Evolutionary conservation across 129 eudicot species (phyloP).

Genomic region (Artemisia annua): DNA sequence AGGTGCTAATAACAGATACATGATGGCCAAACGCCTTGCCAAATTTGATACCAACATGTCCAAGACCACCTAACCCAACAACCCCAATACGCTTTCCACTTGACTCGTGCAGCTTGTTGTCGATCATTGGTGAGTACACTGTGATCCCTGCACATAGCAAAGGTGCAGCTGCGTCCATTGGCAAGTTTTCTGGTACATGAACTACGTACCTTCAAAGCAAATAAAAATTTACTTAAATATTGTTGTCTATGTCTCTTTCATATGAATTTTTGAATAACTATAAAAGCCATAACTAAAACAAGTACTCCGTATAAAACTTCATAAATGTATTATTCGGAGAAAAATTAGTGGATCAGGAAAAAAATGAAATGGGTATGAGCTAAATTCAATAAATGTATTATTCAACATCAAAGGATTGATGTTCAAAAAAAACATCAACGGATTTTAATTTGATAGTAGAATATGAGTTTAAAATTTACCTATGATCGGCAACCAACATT

Average conservation of each 20-base stretch:
- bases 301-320: too few relatives aligned
- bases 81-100: conserved; percentile 60
- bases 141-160: conserved; percentile 90
- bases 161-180: conserved; percentile 86
- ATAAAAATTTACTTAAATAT: neutral
- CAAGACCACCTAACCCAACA: conserved; percentile 80
- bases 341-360: too few relatives aligned
- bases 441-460: too few relatives aligned
- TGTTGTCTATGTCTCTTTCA: neutral
- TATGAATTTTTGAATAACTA: too few relatives aligned
- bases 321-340: too few relatives aligned
- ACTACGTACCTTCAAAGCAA: conserved; percentile 51
- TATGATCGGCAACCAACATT: conserved; percentile 69
- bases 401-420: too few relatives aligned
- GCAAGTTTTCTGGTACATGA: conserved; percentile 63
- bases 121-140: conserved; percentile 59
- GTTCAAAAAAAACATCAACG: neutral
- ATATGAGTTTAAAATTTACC: conserved; percentile 38
- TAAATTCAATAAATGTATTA: too few relatives aligned
- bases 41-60: conserved; percentile 82
- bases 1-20: conserved; percentile 86
- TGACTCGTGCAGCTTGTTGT: conserved; percentile 41
- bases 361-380: too few relatives aligned
- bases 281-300: neutral
- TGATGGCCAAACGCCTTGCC: conserved; percentile 90